Base-by-base conservation (phyloP, 2,329 filamentous ascomycete species). In the Fusarium coicis region DNA sequence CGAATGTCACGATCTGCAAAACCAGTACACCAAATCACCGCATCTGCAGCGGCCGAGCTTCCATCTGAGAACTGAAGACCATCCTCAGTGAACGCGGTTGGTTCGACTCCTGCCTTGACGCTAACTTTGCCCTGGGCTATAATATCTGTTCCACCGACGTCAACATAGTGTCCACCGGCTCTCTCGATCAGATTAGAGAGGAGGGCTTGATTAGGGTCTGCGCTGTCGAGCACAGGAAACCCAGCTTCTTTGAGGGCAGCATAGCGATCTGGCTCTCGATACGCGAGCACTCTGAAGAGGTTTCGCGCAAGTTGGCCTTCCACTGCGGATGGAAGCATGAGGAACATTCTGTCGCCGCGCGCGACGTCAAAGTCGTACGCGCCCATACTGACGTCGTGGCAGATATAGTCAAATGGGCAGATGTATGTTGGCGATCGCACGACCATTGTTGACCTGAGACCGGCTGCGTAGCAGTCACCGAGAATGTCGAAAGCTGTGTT, bases 381-480 rank as follows among this genome's bases (percentile, higher is more conserved):
- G 0, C 70, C 67, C 1, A 75, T 15, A 18, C 64, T 67, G 7
- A 37, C 23, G 9, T 63, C 46, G 12, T 74, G 7, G 14, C 64
- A 63, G 23, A 75, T 30, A 21, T 75, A 69, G 1, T 61, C 63
- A 0, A 75, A 28, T 1, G 72, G 69, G 1, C 74, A 42, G 6
- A 75, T 40, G n/a, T 75, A 75, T 10, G 72, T 75, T 9, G 72
- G 70, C 1, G 73, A 75, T 4, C 72, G 55, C 9, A 58, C 58
- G 11, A 56, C 39, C 58, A 75, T 75, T 2, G 49, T 66, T 3
- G 46, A 4, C 16, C 61, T 1, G 0, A 73, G 55, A 2, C 66
- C 63, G 1, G 63, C 66, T 2, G 19, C 8, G 3, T 75, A 16
- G 15, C 66, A 75, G 15, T 75, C 70, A 4, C 43, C 55, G 5